These are phyloP conservation scores for Stylosanthes scabra DNA, from an alignment of 331 rosid species.

Conservation along the genomic window DNA sequence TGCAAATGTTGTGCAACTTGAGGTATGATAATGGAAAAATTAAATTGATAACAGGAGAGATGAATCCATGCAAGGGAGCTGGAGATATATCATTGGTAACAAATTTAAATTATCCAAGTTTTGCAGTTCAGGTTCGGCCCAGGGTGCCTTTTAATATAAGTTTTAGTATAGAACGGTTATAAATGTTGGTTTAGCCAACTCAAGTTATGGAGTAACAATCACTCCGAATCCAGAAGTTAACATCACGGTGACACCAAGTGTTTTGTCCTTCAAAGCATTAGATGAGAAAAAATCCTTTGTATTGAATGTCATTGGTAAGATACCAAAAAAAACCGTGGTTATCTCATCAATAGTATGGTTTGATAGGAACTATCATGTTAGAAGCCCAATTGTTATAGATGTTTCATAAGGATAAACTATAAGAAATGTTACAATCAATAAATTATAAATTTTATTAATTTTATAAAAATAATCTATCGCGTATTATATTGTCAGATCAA, in stretches of 20 bases:
- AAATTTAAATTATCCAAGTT: constrained; percentile 51
- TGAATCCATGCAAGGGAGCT: constrained; percentile 32
- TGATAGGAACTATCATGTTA: constrained; percentile 30
- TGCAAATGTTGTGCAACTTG: constrained; percentile 34
- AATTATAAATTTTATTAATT: no score
- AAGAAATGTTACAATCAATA: no score
- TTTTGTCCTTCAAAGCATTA: constrained; percentile 34
- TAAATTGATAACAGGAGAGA: constrained; percentile 34
- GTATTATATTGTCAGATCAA: no score
- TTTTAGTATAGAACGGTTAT: constrained; percentile 49
- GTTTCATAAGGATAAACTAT: no score
- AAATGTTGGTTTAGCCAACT: constrained; percentile 53
- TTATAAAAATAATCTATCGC: no score
- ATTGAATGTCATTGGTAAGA: constrained; percentile 15
- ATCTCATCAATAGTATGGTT: constrained; percentile 32
- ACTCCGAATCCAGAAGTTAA: not conserved
- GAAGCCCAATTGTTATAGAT: constrained; percentile 27
- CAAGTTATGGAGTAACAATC: constrained; percentile 39
- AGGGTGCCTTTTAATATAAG: constrained; percentile 9
- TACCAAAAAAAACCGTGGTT: not conserved
- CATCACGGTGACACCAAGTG: constrained; percentile 3
- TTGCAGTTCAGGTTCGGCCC: constrained; percentile 10
- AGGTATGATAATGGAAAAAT: constrained; percentile 5
- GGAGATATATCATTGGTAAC: not conserved
- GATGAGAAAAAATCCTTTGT: constrained; percentile 38